A percentile compares a stretch with the other conserved stretches of the same genome.
Conservation (phyloP, 106 monocot species). For the Apostasia shenzhenica region DNA sequence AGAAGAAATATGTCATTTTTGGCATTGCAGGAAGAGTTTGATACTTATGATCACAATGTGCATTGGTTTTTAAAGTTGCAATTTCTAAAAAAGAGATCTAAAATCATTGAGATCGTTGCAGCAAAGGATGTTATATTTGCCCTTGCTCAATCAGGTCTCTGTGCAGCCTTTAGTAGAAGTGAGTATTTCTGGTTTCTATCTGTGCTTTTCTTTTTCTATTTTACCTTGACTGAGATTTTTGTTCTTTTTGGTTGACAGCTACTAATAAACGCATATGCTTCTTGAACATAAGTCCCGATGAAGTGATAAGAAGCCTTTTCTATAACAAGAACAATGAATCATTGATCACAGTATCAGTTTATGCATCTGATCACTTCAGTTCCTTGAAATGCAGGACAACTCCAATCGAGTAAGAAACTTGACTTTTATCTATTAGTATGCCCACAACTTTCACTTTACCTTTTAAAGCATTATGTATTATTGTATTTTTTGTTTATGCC, state of each 20-base stretch:
- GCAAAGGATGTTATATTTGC: constrained; percentile 85
- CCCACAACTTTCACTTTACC: no score
- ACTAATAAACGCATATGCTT: constrained; percentile 84
- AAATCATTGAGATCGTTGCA: constrained; percentile 88
- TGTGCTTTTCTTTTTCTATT: background rate
- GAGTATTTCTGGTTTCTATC: constrained; percentile 14
- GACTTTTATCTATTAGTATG: background rate
- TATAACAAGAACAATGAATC: constrained; percentile 94
- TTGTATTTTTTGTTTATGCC: no score
- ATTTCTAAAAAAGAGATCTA: constrained; percentile 77
- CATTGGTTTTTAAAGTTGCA: constrained; percentile 64
- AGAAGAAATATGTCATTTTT: background rate
- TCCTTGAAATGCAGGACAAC: constrained; percentile 88
- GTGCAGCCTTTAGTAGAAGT: constrained; percentile 74
- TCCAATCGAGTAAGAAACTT: constrained; percentile 71
- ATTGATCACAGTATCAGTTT: constrained; percentile 87
- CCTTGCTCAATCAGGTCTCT: constrained; percentile 75
- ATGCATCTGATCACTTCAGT: constrained; percentile 86
- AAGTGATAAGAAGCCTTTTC: constrained; percentile 89
- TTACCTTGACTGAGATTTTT: background rate
- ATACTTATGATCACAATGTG: constrained; percentile 77
- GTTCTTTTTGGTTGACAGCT: constrained; percentile 39
- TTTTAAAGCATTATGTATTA: no score
- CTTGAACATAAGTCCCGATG: constrained; percentile 79
- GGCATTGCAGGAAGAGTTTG: constrained; percentile 73